These are phyloP conservation scores for Prunus campanulata DNA, from an alignment of 306 rosid genomes.

Conservation along the genomic window DNA sequence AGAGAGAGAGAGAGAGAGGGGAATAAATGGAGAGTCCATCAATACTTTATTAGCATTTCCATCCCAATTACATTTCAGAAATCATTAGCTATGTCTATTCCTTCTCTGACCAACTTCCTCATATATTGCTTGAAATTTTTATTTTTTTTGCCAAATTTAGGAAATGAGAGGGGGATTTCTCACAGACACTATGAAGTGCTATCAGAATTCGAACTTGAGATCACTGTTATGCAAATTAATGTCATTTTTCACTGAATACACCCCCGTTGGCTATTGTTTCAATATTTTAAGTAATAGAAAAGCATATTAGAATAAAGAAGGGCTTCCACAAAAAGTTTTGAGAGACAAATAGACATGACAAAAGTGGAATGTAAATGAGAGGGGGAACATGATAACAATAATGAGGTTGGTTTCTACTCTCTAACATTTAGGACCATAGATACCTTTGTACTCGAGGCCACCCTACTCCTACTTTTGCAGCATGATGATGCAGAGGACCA, in stretches of 20 bases:
- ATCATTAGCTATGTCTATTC: too few relatives aligned
- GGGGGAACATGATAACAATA: slow-evolving; percentile 48
- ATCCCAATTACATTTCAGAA: too few relatives aligned
- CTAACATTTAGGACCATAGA: not conserved
- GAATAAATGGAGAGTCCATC: too few relatives aligned
- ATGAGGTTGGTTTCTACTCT: slow-evolving; percentile 6
- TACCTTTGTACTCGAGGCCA: not conserved
- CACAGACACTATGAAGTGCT: too few relatives aligned
- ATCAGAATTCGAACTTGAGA: too few relatives aligned
- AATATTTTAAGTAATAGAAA: not conserved
- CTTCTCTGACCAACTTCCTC: not conserved
- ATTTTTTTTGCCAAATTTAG: too few relatives aligned
- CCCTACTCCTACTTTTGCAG: not conserved
- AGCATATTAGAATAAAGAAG: not conserved
- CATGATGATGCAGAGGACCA: slow-evolving; percentile 5
- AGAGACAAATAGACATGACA: slow-evolving; percentile 39
- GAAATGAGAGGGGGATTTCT: too few relatives aligned
- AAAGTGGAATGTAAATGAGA: slow-evolving; percentile 32
- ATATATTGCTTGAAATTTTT: not conserved
- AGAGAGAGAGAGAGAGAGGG: too few relatives aligned
- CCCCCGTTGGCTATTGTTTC: not conserved
- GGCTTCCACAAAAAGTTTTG: not conserved
- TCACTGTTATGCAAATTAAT: too few relatives aligned
- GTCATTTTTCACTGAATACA: too few relatives aligned
- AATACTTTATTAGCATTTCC: too few relatives aligned